phyloP scores from a whole-genome alignment of 495 filamentous ascomycete genomes.

The Ramalina intermedia region DNA sequence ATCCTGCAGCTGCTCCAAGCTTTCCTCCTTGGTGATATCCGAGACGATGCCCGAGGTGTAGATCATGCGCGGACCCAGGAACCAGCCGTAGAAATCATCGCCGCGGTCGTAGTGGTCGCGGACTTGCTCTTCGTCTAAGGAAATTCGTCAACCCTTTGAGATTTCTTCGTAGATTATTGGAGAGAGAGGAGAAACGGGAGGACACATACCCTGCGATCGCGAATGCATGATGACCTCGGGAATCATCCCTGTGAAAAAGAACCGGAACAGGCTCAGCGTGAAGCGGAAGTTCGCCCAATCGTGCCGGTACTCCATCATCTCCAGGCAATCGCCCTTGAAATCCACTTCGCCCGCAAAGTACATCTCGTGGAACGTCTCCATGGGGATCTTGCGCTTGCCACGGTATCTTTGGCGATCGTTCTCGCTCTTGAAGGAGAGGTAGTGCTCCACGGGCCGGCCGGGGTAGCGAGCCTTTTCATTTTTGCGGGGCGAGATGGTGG shows the following conservation, averaged over 20 bases:
- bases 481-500: conserved; percentile 41
- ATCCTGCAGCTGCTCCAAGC: conserved; percentile 54
- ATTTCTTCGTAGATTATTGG: too few relatives aligned
- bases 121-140: conserved; percentile 57
- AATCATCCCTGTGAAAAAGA: conserved; percentile 54
- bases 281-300: conserved; percentile 59
- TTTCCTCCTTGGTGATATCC: conserved; percentile 50
- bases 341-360: conserved; percentile 49
- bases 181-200: neutral
- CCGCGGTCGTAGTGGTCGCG: conserved; percentile 64
- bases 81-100: conserved; percentile 66
- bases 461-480: conserved; percentile 49
- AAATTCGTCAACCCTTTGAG: neutral
- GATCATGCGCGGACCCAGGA: conserved; percentile 59
- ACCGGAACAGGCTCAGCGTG: conserved; percentile 48
- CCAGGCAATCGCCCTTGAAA: conserved; percentile 49
- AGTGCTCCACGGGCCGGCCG: conserved; percentile 47
- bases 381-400: conserved; percentile 49
- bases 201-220: conserved; percentile 46
- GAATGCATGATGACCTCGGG: conserved; percentile 56
- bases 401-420: conserved; percentile 41
- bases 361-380: conserved; percentile 54
- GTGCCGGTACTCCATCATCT: conserved; percentile 48
- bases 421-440: conserved; percentile 46
- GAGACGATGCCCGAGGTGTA: conserved; percentile 58